Conservation (phyloP, 805 yeast species). For the Priceomyces haplophilus region DNA sequence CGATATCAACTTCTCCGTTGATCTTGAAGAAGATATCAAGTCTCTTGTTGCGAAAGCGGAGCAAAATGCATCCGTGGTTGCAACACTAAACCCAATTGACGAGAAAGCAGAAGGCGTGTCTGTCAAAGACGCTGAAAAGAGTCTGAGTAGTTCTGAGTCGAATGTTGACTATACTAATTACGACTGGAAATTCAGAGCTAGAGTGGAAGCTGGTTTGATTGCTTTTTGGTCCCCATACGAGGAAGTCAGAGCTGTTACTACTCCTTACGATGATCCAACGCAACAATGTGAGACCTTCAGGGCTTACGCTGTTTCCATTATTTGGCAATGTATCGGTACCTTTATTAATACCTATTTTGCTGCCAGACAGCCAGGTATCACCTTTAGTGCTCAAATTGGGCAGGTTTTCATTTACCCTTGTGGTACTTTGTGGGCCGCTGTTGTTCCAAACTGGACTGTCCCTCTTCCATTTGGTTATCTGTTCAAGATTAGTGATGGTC, state of each 20-base stretch:
- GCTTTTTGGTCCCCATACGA: slow-evolving; percentile 31
- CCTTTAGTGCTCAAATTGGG: slow-evolving; percentile 37
- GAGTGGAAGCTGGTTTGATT: slow-evolving; percentile 41
- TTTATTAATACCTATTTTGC: slow-evolving; percentile 55
- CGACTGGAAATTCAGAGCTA: slow-evolving; percentile 23
- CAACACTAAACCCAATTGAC: neutral
- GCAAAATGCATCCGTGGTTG: neutral
- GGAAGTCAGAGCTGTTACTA: slow-evolving; percentile 30
- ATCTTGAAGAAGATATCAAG: slow-evolving; percentile 33
- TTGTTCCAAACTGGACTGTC: slow-evolving; percentile 26
- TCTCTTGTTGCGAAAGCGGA: slow-evolving; percentile 23
- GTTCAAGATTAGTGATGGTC: slow-evolving; percentile 7
- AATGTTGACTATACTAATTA: slow-evolving; percentile 10
- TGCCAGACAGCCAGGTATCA: slow-evolving; percentile 50
- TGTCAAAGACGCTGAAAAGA: neutral
- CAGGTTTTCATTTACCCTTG: slow-evolving; percentile 46
- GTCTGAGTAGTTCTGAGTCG: neutral
- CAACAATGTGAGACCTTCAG: slow-evolving; percentile 37
- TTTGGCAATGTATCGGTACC: slow-evolving; percentile 51
- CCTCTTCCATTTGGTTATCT: slow-evolving; percentile 8
- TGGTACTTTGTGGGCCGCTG: slow-evolving; percentile 32
- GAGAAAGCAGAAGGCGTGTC: neutral
- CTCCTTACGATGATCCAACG: slow-evolving; percentile 35
- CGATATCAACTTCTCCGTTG: slow-evolving; percentile 47
- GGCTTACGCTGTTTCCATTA: slow-evolving; percentile 49